A percentile compares a stretch with the other conserved stretches of the same genome.
Evolutionary conservation across 2,329 filamentous ascomycete genomes (phyloP).

Genomic region (Periconia macrospinosa): DNA sequence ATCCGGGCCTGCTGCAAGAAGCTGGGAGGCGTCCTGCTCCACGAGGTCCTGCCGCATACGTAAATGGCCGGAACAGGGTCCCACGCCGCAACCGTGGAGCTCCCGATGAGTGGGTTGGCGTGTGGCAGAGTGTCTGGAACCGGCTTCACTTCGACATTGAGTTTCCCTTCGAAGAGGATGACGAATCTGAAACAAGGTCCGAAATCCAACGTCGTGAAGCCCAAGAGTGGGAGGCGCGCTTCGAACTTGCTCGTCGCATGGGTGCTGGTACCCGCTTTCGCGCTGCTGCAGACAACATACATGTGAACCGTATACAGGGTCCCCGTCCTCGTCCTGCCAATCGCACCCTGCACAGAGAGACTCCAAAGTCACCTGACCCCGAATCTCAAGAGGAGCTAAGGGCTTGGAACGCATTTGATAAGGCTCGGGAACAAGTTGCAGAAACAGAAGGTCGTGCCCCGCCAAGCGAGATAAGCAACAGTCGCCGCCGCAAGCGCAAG

Average conservation of each 20-base stretch:
- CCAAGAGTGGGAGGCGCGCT: slow-evolving; percentile 78
- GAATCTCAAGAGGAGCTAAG: slow-evolving; percentile 79
- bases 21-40: slow-evolving; percentile 30
- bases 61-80: slow-evolving; percentile 30
- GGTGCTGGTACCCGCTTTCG: slow-evolving; percentile 75
- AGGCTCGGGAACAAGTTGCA: slow-evolving; percentile 66
- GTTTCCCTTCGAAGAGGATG: slow-evolving; percentile 76
- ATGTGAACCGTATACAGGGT: slow-evolving; percentile 36
- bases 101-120: slow-evolving; percentile 62
- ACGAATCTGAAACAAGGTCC: slow-evolving; percentile 59
- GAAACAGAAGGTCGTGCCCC: slow-evolving; percentile 23
- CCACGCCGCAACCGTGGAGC: slow-evolving; percentile 35
- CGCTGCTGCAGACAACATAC: slow-evolving; percentile 64
- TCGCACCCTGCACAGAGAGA: slow-evolving; percentile 33
- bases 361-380: slow-evolving; percentile 54
- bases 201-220: slow-evolving; percentile 61
- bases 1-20: slow-evolving; percentile 40
- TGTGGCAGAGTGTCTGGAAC: slow-evolving; percentile 91
- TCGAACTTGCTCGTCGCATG: slow-evolving; percentile 78
- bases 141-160: slow-evolving; percentile 76
- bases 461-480: slow-evolving; percentile 25
- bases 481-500: slow-evolving; percentile 72
- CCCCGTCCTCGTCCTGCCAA: slow-evolving; percentile 46
- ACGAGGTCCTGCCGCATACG: slow-evolving; percentile 35
- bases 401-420: slow-evolving; percentile 90